Evolutionary conservation across 2,329 filamentous ascomycete genomes (phyloP), one percentile per base, ranked within the genome.

Genomic region (Epichloe scottii): DNA sequence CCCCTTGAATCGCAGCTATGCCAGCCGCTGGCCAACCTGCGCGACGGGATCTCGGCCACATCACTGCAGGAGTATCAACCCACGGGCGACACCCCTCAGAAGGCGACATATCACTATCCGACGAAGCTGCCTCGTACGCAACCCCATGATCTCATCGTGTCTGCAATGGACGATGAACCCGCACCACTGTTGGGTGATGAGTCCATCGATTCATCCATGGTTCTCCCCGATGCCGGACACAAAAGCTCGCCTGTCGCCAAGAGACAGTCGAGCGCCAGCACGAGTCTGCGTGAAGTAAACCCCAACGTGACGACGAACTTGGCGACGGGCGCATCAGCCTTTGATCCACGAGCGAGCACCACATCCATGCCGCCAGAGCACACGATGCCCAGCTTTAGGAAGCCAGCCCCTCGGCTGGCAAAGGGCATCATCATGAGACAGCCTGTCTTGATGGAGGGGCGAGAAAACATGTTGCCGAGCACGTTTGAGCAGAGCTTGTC

Each of bases 21-120:
- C 55, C 76, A 81, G 57, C 85, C 89, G 7, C 78, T 97, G 5
- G 69, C 74, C 26, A 76, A 82, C 45, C 79, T 98, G 26, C 81
- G 88, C 7, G 74, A 81, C 17, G 77, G 81, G n/a, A 79, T 95
- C 45, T 70, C 76, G 15, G 70, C 68, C 45, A 81, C 83, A 1
- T 67, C 73, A 4, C 74, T 97, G 49, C 76, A 82, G 49, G 89
- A 96, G 63, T 97, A 97, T 65, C 73, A 80, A 38, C 79, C 87
- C 0, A 97, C 93, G 0, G 91, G 93, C 48, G 76, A 85, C 45
- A 97, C 93, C 1, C 93, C 93, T 0, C 81, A 86, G 62, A 93
- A 90, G 68, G 72, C 76, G 33, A 75, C 81, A 49, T 98, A 97
- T 67, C 75, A 80, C n/a, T 95, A 88, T 61, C 87, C 89, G 0